phyloP scores from a whole-genome alignment of 352 stramenopile species.

The Phytophthora agathidicida region DNA sequence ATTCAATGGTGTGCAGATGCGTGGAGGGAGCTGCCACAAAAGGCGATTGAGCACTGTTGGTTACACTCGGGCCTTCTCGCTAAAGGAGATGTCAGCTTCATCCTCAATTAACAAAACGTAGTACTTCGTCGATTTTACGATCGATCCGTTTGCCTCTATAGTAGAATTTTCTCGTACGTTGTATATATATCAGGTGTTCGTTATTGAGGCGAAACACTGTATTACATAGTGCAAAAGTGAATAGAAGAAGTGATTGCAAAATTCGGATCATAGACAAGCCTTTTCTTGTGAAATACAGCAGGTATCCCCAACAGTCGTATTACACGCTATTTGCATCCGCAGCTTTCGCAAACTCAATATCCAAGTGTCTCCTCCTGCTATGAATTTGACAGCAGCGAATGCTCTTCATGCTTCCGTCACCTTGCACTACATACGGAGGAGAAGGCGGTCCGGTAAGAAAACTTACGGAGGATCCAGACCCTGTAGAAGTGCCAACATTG shows the following conservation, averaged over 20 bases:
- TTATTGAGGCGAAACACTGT: conserved; percentile 4
- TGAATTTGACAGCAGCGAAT: too few relatives aligned
- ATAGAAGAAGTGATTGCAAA: not conserved
- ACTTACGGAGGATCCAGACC: not conserved
- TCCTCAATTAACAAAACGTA: conserved; percentile 11
- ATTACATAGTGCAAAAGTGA: not conserved
- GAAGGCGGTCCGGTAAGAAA: too few relatives aligned
- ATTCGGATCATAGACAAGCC: not conserved
- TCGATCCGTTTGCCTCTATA: too few relatives aligned
- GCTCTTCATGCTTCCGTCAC: too few relatives aligned
- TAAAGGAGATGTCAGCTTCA: not conserved
- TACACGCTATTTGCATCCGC: too few relatives aligned
- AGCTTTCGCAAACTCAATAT: too few relatives aligned
- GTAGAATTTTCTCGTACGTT: too few relatives aligned
- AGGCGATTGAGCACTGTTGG: not conserved
- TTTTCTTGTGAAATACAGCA: not conserved
- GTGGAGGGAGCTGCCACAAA: not conserved
- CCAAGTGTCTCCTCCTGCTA: too few relatives aligned
- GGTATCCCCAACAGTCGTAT: not conserved
- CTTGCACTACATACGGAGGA: too few relatives aligned
- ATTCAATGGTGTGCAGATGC: not conserved
- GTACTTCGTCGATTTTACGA: not conserved
- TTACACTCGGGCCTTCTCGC: not conserved
- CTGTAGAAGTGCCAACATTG: not conserved
- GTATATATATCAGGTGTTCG: conserved; percentile 7